A percentile compares a stretch with the other conserved stretches of the same genome.
phyloP scores from a whole-genome alignment of 1,284 basidiomycete species.

The Naganishia sp. region DNA sequence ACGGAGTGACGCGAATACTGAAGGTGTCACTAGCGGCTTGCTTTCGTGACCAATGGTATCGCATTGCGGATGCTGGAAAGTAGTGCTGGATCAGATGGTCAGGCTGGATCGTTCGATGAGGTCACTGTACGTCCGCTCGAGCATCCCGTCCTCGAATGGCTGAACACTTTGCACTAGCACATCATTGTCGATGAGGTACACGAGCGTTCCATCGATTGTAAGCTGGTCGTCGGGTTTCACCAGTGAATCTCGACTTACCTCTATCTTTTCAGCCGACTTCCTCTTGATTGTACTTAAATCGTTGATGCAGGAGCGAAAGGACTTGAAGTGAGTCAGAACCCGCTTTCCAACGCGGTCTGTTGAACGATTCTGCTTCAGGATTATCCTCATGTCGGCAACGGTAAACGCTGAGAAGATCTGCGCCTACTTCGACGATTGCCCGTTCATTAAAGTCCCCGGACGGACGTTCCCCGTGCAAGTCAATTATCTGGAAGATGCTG shows the following conservation, averaged over 20 bases:
- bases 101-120: constrained; percentile 82
- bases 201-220: constrained; percentile 88
- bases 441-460: constrained; percentile 84
- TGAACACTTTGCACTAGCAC: constrained; percentile 58
- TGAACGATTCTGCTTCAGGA: constrained; percentile 56
- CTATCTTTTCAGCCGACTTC: constrained; percentile 67
- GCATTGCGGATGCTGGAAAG: constrained; percentile 92
- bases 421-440: constrained; percentile 87
- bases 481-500: constrained; percentile 86
- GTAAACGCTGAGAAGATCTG: constrained; percentile 93
- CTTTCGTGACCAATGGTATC: constrained; percentile 92
- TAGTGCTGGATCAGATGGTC: constrained; percentile 57
- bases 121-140: constrained; percentile 66
- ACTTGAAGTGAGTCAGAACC: constrained; percentile 68
- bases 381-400: constrained; percentile 97
- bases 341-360: not conserved
- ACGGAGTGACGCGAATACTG: not conserved
- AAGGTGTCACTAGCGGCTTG: constrained; percentile 57
- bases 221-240: not conserved
- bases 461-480: constrained; percentile 95
- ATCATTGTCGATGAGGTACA: constrained; percentile 90
- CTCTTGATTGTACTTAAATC: constrained; percentile 91
- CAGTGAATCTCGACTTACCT: not conserved
- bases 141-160: not conserved
- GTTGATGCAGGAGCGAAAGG: constrained; percentile 73